Base-by-base conservation (phyloP, 1,284 basidiomycete genomes). In the Trametes pubescens region DNA sequence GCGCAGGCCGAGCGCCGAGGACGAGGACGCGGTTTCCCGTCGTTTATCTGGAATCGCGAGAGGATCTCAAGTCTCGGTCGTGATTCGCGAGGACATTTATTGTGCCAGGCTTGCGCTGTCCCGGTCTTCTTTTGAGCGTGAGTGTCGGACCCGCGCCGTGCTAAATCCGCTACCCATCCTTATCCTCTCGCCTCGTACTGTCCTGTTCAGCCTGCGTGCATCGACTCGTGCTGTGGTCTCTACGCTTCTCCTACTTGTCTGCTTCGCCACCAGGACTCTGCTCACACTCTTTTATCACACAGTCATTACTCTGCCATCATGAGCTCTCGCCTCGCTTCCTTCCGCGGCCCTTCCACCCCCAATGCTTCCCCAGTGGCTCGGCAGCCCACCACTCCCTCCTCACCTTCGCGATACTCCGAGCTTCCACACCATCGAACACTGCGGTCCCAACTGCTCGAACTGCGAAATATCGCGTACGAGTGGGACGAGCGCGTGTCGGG, bases 401-500 rank as follows among this genome's bases (percentile, higher is more conserved):
- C 88, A 6, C 87, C 88, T 2, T 84, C 84, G 14, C 80, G 84
- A 55, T 64, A 71, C 16, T 73, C 79, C 46, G 92, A 93, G 73
- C 88, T 88, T 1, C 90, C 91, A 0, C 87, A 85, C 72, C 92
- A 93, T 72, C 86, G 92, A 26, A 91, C 86, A 77, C 78, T 86
- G n/a, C 78, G 90, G 54, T 79, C 83, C 2, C 74, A 84, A 9
- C 76, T 93, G 38, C 85, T 87, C 59, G 91, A 93, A 66, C 72
- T 93, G 22, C 83, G 84, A 5, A 74, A 80, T 14, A 80, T 85
- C 35, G 77, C 87, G 9, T 80, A 86, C 63, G 90, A 86, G 56
- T 94, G 92, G 92, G 89, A 93, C 66, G 87, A 92, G 66, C 80
- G 93, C 55, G 86, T 93, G 1, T 80, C 89, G 16, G 72, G 87